Evolutionary conservation across 192 early-diverging fungal genomes (phyloP).

Genomic region (Glomus cerebriforme): DNA sequence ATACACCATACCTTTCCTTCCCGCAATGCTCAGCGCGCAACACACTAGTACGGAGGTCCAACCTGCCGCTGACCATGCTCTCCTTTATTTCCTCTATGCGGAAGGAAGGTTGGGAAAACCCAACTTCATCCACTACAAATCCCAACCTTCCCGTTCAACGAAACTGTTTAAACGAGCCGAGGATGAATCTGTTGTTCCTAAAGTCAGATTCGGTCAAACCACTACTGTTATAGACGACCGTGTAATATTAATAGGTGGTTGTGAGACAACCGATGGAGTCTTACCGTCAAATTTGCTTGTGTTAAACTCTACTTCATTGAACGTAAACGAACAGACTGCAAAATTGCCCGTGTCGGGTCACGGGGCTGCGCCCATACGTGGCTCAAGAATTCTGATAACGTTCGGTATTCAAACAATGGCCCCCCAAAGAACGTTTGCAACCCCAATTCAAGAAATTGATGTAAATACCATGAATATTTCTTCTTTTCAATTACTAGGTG

Average conservation of each 20-base stretch:
- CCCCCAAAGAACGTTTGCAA: background rate
- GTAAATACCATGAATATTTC: background rate
- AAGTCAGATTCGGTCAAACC: background rate
- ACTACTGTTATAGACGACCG: background rate
- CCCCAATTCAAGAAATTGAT: slow-evolving; percentile 5
- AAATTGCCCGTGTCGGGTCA: slow-evolving; percentile 24
- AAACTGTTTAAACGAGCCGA: background rate
- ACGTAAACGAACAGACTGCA: slow-evolving; percentile 16
- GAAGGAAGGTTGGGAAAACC: slow-evolving; percentile 6
- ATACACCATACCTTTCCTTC: slow-evolving; percentile 25
- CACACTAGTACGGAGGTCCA: slow-evolving; percentile 2
- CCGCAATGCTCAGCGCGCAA: slow-evolving; percentile 22
- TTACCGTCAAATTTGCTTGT: background rate
- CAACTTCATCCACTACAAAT: background rate
- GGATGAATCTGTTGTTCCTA: background rate
- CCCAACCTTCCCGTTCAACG: slow-evolving; percentile 23
- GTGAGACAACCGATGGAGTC: background rate
- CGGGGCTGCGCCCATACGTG: slow-evolving; percentile 12
- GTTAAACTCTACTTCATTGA: slow-evolving; percentile 6
- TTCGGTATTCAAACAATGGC: slow-evolving; percentile 8
- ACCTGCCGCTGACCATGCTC: slow-evolving; percentile 26
- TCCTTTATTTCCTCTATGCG: slow-evolving; percentile 6
- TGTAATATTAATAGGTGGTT: slow-evolving; percentile 9
- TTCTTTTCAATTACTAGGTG: background rate
- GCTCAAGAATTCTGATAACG: slow-evolving; percentile 19